These are phyloP conservation scores for Salix purpurea DNA, from an alignment of 345 rosid genomes.

Conservation along the genomic window DNA sequence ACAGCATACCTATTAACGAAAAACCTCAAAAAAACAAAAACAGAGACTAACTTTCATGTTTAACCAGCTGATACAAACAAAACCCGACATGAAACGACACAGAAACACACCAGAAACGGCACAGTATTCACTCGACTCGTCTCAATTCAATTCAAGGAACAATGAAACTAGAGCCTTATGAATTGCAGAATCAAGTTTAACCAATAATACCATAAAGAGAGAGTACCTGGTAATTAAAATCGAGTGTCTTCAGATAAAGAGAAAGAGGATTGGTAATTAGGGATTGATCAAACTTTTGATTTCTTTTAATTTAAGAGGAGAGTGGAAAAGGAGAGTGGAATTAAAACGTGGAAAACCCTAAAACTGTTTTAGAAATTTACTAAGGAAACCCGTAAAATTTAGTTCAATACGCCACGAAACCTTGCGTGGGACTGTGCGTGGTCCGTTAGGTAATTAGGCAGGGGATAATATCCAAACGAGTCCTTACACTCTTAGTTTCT, in stretches of 20 bases:
- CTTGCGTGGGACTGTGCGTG: not conserved
- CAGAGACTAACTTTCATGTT: not conserved
- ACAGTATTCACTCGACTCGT: not conserved
- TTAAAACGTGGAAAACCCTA: not conserved
- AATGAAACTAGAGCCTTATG: not conserved
- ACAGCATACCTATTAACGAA: not conserved
- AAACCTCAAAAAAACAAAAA: no score
- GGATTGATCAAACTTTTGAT: not conserved
- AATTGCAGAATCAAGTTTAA: not conserved
- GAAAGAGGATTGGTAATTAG: not conserved
- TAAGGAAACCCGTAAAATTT: not conserved
- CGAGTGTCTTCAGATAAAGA: not conserved
- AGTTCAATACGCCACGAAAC: not conserved
- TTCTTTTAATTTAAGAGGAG: conserved; percentile 1
- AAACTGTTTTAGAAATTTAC: not conserved
- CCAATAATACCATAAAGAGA: not conserved
- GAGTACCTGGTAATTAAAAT: not conserved
- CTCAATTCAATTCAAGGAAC: not conserved
- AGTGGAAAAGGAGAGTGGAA: not conserved
- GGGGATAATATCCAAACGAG: not conserved
- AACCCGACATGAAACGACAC: not conserved
- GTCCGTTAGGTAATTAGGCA: not conserved
- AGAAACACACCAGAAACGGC: not conserved
- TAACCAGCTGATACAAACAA: not conserved
- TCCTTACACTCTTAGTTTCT: not conserved